Evolutionary conservation across 352 stramenopile species (phyloP).

Genomic region (Pythium aquatile): DNA sequence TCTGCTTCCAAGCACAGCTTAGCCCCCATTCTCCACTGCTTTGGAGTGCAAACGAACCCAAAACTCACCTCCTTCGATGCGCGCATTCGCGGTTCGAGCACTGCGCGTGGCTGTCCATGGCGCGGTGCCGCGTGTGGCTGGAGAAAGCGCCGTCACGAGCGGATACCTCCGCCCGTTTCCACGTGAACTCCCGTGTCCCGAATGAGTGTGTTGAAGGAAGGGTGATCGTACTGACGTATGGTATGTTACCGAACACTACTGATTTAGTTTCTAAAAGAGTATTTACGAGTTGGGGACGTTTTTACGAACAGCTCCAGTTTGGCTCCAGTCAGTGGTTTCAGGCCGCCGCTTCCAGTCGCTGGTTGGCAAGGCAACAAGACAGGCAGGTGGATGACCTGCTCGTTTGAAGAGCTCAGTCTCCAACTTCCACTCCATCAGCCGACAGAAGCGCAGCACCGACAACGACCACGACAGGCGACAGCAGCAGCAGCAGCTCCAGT

Average conservation of each 20-base stretch:
- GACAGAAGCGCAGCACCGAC: not conserved
- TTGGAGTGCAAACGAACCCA: not conserved
- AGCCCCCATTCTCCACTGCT: not conserved
- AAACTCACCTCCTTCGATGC: slow-evolving; percentile 3
- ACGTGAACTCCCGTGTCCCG: slow-evolving; percentile 3
- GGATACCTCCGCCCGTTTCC: slow-evolving; percentile 14
- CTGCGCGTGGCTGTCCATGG: not conserved
- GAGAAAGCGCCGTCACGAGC: not conserved
- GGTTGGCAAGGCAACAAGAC: not conserved
- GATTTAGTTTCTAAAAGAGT: not conserved
- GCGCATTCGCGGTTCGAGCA: slow-evolving; percentile 2
- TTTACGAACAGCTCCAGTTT: slow-evolving; percentile 17
- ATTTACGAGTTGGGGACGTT: slow-evolving; percentile 8
- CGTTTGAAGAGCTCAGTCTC: slow-evolving; percentile 9
- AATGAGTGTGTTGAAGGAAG: slow-evolving; percentile 5
- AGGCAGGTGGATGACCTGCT: not conserved
- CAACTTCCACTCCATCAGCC: slow-evolving; percentile 1
- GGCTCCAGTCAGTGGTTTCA: slow-evolving; percentile 24
- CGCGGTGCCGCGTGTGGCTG: not conserved
- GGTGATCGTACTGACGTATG: not conserved
- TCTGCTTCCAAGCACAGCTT: slow-evolving; percentile 23
- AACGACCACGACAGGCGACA: not conserved
- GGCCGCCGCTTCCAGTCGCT: slow-evolving; percentile 4
- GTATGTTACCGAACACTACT: slow-evolving; percentile 20
- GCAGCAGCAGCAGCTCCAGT: not conserved